Evolutionary conservation across 176 grass and related monocot genomes (phyloP).

Genomic region (Pontederia crassipes): DNA sequence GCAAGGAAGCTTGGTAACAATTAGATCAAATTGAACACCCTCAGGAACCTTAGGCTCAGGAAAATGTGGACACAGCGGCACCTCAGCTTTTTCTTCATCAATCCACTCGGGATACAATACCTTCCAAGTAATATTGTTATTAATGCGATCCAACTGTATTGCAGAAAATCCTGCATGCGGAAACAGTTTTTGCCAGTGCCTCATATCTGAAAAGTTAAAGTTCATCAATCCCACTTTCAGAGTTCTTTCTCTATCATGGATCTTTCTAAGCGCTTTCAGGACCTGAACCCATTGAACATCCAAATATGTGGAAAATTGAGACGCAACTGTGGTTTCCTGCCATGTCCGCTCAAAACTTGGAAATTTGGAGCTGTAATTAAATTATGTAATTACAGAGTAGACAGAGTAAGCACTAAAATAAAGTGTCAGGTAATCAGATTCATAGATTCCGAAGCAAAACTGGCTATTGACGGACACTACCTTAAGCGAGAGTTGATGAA

Average conservation of each 20-base stretch:
- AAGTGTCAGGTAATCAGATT: too few relatives aligned
- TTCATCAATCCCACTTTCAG: conserved; percentile 5
- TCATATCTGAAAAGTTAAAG: conserved; percentile 3
- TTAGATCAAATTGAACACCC: background rate
- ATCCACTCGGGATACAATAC: conserved; percentile 12
- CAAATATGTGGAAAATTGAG: background rate
- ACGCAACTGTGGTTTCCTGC: background rate
- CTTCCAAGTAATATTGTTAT: conserved; percentile 3
- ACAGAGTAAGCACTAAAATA: too few relatives aligned
- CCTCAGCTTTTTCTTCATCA: conserved; percentile 2
- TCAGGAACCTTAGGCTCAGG: background rate
- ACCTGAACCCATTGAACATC: conserved; percentile 1
- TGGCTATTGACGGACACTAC: too few relatives aligned
- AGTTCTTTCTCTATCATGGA: background rate
- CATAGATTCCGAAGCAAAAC: too few relatives aligned
- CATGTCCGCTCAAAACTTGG: background rate
- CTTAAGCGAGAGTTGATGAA: too few relatives aligned
- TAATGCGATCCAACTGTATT: background rate
- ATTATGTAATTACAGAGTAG: too few relatives aligned
- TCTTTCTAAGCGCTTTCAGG: background rate
- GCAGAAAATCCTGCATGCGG: background rate
- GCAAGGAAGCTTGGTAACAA: conserved; percentile 10
- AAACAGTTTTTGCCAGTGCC: background rate
- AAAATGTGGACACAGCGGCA: background rate
- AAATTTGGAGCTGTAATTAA: too few relatives aligned